Base-by-base conservation (phyloP, 2,329 filamentous ascomycete species). In the Chlorencoelia australis region DNA sequence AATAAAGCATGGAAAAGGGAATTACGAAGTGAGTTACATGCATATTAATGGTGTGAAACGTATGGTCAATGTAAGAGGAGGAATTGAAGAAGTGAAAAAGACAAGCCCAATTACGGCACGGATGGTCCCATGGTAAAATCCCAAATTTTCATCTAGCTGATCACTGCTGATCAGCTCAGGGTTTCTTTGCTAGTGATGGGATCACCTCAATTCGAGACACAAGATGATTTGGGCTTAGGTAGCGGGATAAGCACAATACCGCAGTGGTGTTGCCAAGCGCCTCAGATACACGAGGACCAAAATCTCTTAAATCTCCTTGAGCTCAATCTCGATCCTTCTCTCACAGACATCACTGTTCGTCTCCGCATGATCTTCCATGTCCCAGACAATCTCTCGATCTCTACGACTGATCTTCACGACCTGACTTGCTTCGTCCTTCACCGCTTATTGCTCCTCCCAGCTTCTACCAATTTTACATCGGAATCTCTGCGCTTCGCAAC, bases 121-220 rank as follows among this genome's bases (percentile, higher is more conserved):
- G 40, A 51, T 50, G 47, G 44, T 50, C 5, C 21, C 37, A 27
- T 50, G 49, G 49, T 49, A 37, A 43, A 38, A n/a, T n/a, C n/a
- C n/a, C n/a, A n/a, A n/a, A n/a, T n/a, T n/a, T n/a, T n/a, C n/a
- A n/a, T n/a, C 17, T 39, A 15, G 44, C 34, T 43, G 35, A 27
- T 16, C 29, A 5, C 22, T 33, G 13, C 13, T 8, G 2, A 7
- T 5, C 14, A n/a, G 29, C 2, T 3, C 20, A 75, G 72, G 72
- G 68, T 75, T n/a, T 70, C 70, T 0, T 61, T 75, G 61, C 57
- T 76, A 4, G 61, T 75, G 5, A 69, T 58, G 40, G 66, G 67
- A 6, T 34, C 46, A 16, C 71, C 71, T 13, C 71, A 75, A 40
- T 76, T 75, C 39, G 40, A 58, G 3, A 65, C 61, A 0, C 69